phyloP scores from a whole-genome alignment of 225 moss, liverwort and hornwort species.

The Lunularia cruciata region DNA sequence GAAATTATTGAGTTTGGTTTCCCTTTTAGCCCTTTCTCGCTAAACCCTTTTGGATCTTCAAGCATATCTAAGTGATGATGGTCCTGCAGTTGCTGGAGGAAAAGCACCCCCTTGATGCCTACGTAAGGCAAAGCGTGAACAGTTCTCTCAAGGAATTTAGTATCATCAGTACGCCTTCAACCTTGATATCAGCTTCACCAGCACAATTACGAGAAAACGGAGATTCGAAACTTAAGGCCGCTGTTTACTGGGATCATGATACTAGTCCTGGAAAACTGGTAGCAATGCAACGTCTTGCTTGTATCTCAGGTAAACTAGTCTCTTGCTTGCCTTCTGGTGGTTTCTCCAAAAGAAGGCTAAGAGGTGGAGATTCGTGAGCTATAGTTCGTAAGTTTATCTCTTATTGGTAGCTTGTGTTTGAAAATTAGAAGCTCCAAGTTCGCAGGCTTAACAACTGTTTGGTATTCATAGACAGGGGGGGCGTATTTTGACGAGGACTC shows the following conservation, averaged over 20 bases:
- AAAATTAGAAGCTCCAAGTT: background rate
- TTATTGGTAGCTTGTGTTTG: background rate
- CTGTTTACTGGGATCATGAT: conserved; percentile 36
- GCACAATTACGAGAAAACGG: background rate
- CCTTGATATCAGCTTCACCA: background rate
- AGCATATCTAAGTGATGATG: no score
- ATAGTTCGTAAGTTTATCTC: no score
- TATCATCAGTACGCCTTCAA: conserved; percentile 1
- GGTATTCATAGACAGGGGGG: conserved; percentile 29
- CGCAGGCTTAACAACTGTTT: background rate
- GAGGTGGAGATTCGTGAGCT: no score
- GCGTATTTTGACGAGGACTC: conserved; percentile 36
- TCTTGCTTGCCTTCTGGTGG: background rate
- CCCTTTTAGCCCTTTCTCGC: no score
- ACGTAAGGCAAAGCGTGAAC: conserved; percentile 23
- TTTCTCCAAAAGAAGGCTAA: no score
- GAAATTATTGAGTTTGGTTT: no score
- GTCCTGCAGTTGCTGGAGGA: conserved; percentile 16
- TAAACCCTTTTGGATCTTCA: no score
- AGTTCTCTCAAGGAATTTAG: conserved; percentile 23
- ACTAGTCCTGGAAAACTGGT: conserved; percentile 38
- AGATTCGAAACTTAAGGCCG: background rate
- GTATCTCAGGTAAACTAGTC: conserved; percentile 18
- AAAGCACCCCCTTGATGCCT: conserved; percentile 26
- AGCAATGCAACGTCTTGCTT: conserved; percentile 41